These are phyloP conservation scores for Triticum aestivum DNA, from an alignment of 176 grass and related monocot genomes.

Conservation along the genomic window IWGSC_CS_RefSeq_v2.1 NC_057809.1:336456193-336456692, in stretches of 20 bases:
- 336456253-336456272: constrained; percentile 43
- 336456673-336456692: neutral
- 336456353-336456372: neutral
- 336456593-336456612: neutral
- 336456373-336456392: neutral
- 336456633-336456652: neutral
- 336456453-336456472: neutral
- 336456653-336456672: neutral
- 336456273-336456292: constrained; percentile 63
- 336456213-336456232: constrained; percentile 56
- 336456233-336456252: constrained; percentile 42
- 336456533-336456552: neutral
- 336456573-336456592: neutral
- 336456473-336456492: neutral
- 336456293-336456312: neutral
- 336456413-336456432: neutral
- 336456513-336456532: neutral
- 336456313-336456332: neutral
- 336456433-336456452: neutral
- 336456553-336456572: neutral
- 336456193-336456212: constrained; percentile 65
- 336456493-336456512: neutral
- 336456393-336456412: neutral
- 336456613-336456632: neutral
- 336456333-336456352: neutral